Evolutionary conservation across 1,284 basidiomycete species (phyloP).

Genomic region (Termitomyces sp.): DNA sequence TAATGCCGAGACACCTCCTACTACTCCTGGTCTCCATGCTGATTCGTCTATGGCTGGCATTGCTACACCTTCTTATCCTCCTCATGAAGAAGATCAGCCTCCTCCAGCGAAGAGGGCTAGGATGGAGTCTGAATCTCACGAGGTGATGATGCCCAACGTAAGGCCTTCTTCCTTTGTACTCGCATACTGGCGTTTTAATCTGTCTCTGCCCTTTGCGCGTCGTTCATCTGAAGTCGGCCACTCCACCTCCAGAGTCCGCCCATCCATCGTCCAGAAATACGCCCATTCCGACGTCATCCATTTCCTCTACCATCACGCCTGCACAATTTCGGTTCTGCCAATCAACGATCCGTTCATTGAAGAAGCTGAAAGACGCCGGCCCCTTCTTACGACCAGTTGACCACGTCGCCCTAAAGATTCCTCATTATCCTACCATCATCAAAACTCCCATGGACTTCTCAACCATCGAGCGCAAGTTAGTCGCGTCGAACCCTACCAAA

Average conservation of each 20-base stretch:
- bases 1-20: slow-evolving; percentile 33
- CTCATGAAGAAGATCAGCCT: slow-evolving; percentile 52
- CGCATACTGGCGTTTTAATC: slow-evolving; percentile 54
- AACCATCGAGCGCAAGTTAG: slow-evolving; percentile 89
- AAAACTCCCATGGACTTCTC: slow-evolving; percentile 92
- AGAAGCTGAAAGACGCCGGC: slow-evolving; percentile 79
- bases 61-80: slow-evolving; percentile 40
- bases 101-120: slow-evolving; percentile 60
- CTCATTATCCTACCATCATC: slow-evolving; percentile 87
- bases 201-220: slow-evolving; percentile 31
- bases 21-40: slow-evolving; percentile 32
- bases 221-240: slow-evolving; percentile 57
- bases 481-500: slow-evolving; percentile 73
- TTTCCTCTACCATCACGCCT: slow-evolving; percentile 43
- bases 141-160: slow-evolving; percentile 59
- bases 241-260: slow-evolving; percentile 58
- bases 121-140: slow-evolving; percentile 44
- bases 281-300: slow-evolving; percentile 34
- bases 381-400: slow-evolving; percentile 91
- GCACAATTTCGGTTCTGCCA: slow-evolving; percentile 81
- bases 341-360: slow-evolving; percentile 78
- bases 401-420: slow-evolving; percentile 83
- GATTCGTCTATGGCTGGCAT: slow-evolving; percentile 38
- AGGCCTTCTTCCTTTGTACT: slow-evolving; percentile 46
- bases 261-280: slow-evolving; percentile 31